Evolutionary conservation across 164 flowering plant species (phyloP).

Genomic region (Echeveria elegans): DNA sequence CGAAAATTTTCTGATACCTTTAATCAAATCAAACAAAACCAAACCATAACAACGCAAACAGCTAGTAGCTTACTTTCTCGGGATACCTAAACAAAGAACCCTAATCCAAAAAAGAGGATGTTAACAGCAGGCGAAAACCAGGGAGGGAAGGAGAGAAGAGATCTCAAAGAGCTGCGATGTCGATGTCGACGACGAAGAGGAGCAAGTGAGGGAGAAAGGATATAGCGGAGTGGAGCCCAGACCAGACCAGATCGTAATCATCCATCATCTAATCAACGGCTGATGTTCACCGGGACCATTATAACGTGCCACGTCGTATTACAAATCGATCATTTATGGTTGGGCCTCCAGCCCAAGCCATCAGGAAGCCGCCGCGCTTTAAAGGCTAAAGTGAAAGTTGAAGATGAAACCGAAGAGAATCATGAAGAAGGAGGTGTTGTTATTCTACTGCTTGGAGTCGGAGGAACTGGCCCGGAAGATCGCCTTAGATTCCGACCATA

Average conservation of each 20-base stretch:
- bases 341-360: too few species aligned
- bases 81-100: neutral
- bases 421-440: conserved; percentile 51
- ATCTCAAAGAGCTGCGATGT: neutral
- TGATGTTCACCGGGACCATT: too few species aligned
- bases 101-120: neutral
- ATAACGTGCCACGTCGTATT: too few species aligned
- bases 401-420: conserved; percentile 16
- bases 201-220: too few species aligned
- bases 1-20: too few species aligned
- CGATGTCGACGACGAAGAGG: too few species aligned
- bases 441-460: conserved; percentile 71
- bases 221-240: too few species aligned
- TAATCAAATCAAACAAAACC: neutral
- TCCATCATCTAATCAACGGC: too few species aligned
- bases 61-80: neutral
- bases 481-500: conserved; percentile 51
- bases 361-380: too few species aligned
- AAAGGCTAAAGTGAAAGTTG: too few species aligned
- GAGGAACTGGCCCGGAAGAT: conserved; percentile 71
- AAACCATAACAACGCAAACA: neutral
- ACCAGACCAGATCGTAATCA: too few species aligned
- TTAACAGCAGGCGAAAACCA: neutral
- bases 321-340: too few species aligned
- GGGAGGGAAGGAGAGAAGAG: neutral